These are phyloP conservation scores for Hibiscus syriacus DNA, from an alignment of 345 rosid species.

Conservation along the genomic window DNA sequence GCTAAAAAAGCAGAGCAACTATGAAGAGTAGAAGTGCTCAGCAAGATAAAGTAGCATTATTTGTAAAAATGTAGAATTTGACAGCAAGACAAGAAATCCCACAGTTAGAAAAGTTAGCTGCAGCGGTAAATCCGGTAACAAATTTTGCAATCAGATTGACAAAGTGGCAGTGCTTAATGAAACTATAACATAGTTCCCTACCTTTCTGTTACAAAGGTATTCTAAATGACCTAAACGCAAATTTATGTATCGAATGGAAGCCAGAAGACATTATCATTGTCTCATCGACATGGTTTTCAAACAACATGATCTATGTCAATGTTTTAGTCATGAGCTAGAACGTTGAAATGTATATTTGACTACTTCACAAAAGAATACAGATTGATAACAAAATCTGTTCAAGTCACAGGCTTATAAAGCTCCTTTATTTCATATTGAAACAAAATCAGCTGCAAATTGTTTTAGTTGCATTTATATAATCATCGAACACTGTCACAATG, in stretches of 20 bases:
- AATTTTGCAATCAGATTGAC: not conserved
- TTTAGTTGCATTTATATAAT: not conserved
- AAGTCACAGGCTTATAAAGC: not conserved
- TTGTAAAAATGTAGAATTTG: not conserved
- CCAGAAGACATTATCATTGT: no score
- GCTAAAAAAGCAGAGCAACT: not conserved
- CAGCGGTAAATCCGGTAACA: not conserved
- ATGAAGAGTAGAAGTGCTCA: not conserved
- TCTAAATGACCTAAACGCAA: not conserved
- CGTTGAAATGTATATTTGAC: not conserved
- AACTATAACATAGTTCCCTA: no score
- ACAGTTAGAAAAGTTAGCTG: not conserved
- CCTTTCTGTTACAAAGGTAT: not conserved
- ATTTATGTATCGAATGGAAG: not conserved
- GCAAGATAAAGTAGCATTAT: not conserved
- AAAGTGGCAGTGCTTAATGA: not conserved
- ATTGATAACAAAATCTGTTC: not conserved
- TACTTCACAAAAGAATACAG: not conserved
- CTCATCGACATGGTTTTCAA: no score
- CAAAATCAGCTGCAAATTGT: not conserved
- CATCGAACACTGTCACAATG: not conserved
- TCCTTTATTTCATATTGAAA: not conserved
- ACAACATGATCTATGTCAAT: no score
- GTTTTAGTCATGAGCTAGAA: not conserved
- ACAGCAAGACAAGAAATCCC: not conserved